Conservation (phyloP, 129 eudicot genomes). For the Dittrichia graveolens region DNA sequence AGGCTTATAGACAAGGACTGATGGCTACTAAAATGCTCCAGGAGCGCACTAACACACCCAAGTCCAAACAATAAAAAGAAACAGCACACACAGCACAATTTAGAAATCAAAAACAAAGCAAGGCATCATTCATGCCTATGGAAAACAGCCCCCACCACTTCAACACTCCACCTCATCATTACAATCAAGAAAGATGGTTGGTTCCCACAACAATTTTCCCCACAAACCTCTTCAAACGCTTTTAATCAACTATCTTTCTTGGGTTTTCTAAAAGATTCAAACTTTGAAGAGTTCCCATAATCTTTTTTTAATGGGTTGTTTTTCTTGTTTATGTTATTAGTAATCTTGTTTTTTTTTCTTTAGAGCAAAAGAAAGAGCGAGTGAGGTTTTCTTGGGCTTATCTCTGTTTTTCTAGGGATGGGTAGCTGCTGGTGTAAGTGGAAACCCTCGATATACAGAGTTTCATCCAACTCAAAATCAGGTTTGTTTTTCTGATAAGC, state of each 20-base stretch:
- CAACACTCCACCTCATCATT: slow-evolving; percentile 43
- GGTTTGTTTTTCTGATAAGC: slow-evolving; percentile 39
- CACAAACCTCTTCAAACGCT: slow-evolving; percentile 26
- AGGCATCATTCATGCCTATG: slow-evolving; percentile 29
- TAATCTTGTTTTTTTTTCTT: not conserved
- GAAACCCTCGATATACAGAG: slow-evolving; percentile 64
- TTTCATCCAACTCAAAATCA: slow-evolving; percentile 62
- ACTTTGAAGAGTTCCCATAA: slow-evolving; percentile 26
- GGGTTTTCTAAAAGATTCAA: slow-evolving; percentile 34
- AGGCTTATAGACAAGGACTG: slow-evolving; percentile 37
- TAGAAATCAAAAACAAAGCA: slow-evolving; percentile 23
- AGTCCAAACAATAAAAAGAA: slow-evolving; percentile 32
- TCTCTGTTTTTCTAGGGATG: slow-evolving; percentile 41
- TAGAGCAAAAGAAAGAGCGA: slow-evolving; percentile 10
- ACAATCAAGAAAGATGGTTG: slow-evolving; percentile 37
- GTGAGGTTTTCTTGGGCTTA: slow-evolving; percentile 15
- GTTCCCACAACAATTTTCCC: slow-evolving; percentile 29
- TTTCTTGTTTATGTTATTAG: slow-evolving; percentile 15
- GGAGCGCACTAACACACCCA: slow-evolving; percentile 42
- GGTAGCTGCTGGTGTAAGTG: slow-evolving; percentile 75
- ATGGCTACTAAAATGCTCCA: slow-evolving; percentile 44
- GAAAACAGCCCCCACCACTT: slow-evolving; percentile 41
- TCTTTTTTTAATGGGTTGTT: slow-evolving; percentile 25
- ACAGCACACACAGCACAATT: slow-evolving; percentile 43
- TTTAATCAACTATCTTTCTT: slow-evolving; percentile 22